Base-by-base conservation (phyloP, 1,139 yeast species). In the Kodamaea arcana region DNA sequence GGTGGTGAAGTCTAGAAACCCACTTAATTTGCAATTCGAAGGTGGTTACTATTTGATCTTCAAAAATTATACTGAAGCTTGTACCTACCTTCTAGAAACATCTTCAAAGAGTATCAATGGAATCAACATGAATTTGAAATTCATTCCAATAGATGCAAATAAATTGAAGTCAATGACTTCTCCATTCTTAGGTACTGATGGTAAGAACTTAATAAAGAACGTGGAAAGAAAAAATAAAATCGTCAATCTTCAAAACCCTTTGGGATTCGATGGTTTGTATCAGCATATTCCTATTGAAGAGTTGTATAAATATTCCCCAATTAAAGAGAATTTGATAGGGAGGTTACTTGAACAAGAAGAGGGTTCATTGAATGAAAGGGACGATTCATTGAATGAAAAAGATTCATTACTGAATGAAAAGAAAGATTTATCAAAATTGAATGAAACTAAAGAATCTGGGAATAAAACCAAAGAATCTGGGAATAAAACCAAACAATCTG, bases 21-120 rank as follows among this genome's bases (percentile, higher is more conserved):
- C 77, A 0, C 34, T 49, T 3, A 67, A 60, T 16, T 54, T 80
- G 25, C 45, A 58, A 20, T 70, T 73, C 28, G 56, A 65, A 42
- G 68, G 72, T 31, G 66, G 71, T 2, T 79, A 78, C 50, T 80
- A 69, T 48, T 56, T 81, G 26, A 52, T 75, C 3, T 81, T 81
- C 46, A 60, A 64, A 4, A 56, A 60, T 28, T 53, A 57, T 32
- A 59, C 63, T 22, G 72, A 71, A 15, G 85, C 86, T 0, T 65
- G 75, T 20, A 60, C 63, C 3, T 81, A 71, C 50, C 60, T 58
- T 48, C 47, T 62, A 13, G 83, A 77, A 46, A 74, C 82, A 0
- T 40, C 52, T 4, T 66, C 69, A 4, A 66, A 71, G 33, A 61
- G 64, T 34, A 48, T 80, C 25, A 74, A 79, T 44, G 86, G 86